Evolutionary conservation across 1,284 basidiomycete species (phyloP), one percentile per base, ranked within the genome.

Genomic region (Papiliotrema laurentii): DNA sequence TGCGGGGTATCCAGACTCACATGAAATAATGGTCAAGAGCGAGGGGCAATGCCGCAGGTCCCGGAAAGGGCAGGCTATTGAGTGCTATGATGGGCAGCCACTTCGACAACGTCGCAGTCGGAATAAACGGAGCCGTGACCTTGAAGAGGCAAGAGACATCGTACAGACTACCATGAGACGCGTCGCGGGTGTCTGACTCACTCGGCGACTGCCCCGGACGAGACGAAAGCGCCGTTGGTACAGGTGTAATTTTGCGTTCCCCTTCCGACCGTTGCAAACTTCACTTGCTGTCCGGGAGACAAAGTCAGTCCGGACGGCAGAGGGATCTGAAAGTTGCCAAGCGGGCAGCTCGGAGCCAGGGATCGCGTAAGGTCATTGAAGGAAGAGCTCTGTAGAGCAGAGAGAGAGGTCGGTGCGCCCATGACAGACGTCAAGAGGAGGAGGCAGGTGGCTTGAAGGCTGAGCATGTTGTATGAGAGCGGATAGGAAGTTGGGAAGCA

Each of bases 111-210:
- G 27, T 30, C 7, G 36, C 24, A 21, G 51, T 19, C 7, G 52
- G 36, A 26, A 51, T 55, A 62, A 79, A 79, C 13, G 64, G 48
- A 16, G 73, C 54, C 6, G 70, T 69, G 41, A 66, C 6, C 3
- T 45, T 69, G 54, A 73, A 73, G 33, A 80, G 56, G 72, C 83
- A 84, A 1, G 79, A 80, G 36, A 79, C 74, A 63, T 86, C 83
- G 63, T 81, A 79, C 5, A 85, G 64, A 43, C 66, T 68, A 31
- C 6, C 7, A n/a, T 48, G 35, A 54, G 28, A 28, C 24, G 16
- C n/a, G 19, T 21, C 31, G 31, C 9, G 37, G 27, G 33, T 22
- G 3, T 24, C 19, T n/a, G 14, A 61, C 64, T 54, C 43, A 68
- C 66, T 62, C 59, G 16, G 66, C 66, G 0, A 64, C 44, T 21